Evolutionary conservation across 2,329 filamentous ascomycete species (phyloP), one percentile per base, ranked within the genome.

Genomic region (Chrysoporthe deuterocubensis): DNA sequence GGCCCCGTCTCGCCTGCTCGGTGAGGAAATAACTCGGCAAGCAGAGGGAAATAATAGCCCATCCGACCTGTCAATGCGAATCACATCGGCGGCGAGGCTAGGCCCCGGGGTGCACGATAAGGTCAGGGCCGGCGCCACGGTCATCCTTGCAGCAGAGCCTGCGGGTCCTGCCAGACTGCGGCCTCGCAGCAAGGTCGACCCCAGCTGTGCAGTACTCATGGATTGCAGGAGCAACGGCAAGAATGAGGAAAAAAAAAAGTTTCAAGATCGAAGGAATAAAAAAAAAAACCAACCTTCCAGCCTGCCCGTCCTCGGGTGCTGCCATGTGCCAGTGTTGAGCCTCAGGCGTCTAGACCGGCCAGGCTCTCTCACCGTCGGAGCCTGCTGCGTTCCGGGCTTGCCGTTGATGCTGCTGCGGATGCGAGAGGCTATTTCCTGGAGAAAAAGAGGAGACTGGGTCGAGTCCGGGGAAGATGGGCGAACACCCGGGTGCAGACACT

Each of bases 121-220:
- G 63, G 44, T 42, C 44, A 40, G 44, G 63, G 40, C 63, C 58
- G 60, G 40, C 66, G 64, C 64, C 62, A 68, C 44, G 59, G 43
- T 46, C 40, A 66, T 63, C 67, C 67, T 63, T 66, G 64, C 50
- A 1, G 5, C 1, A 32, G 43, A 62, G 67, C 26, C 60, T 59
- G 43, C 59, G 48, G 54, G 52, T 59, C 52, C 57, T 63, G 59
- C 26, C 50, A 48, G 52, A 59, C 59, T 54, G 58, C 42, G 48
- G 37, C 50, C 26, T 32, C 16, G 50, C 26, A 52, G 64, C 59
- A 66, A 66, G 67, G 64, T 14, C 67, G 13, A 68, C 60, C 67
- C 67, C 46, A 52, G 67, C 50, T 16, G 13, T 32, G 11, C 7
- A 16, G 50, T 54, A 21, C 1, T 54, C 4, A 32, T 4, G 8